Conservation (phyloP, 2,329 filamentous ascomycete species). For the Malbranchea zuffiana region DNA sequence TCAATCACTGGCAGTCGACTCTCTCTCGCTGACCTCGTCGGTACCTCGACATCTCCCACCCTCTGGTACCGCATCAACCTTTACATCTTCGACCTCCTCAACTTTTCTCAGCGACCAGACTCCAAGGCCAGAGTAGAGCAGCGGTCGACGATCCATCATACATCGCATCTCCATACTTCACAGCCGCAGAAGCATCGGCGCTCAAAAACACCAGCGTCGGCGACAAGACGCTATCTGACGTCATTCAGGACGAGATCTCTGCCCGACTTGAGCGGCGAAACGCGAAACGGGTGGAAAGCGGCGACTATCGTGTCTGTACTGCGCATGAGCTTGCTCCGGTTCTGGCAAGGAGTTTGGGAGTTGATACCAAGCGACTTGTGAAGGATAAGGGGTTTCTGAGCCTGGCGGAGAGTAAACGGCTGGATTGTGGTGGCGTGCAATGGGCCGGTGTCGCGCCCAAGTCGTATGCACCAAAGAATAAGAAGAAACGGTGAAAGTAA, state of each 20-base stretch:
- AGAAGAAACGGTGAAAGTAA: too few relatives aligned
- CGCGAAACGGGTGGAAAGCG: constrained; percentile 21
- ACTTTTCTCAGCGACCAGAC: constrained; percentile 14
- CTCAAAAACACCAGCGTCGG: constrained; percentile 1
- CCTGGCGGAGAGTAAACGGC: too few relatives aligned
- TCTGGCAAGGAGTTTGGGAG: constrained; percentile 20
- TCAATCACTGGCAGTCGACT: too few relatives aligned
- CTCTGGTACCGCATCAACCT: constrained; percentile 20
- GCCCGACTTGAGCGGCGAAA: constrained; percentile 16
- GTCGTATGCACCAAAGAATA: too few relatives aligned
- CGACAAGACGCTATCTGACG: constrained; percentile 1
- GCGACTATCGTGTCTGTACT: constrained; percentile 24
- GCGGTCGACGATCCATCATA: constrained; percentile 16
- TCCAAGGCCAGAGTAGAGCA: constrained; percentile 9
- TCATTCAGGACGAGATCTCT: background rate
- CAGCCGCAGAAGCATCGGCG: constrained; percentile 11
- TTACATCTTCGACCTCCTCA: constrained; percentile 17
- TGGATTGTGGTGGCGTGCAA: too few relatives aligned
- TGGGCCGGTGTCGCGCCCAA: too few relatives aligned
- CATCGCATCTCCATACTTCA: constrained; percentile 19
- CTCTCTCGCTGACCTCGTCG: too few relatives aligned
- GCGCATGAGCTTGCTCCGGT: constrained; percentile 26
- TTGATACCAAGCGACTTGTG: constrained; percentile 20
- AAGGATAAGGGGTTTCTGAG: too few relatives aligned
- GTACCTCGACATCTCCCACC: too few relatives aligned